A percentile compares a stretch with the other conserved stretches of the same genome.
phyloP scores from a whole-genome alignment of 192 early-diverging fungal genomes.

The Coemansia sp. region DNA sequence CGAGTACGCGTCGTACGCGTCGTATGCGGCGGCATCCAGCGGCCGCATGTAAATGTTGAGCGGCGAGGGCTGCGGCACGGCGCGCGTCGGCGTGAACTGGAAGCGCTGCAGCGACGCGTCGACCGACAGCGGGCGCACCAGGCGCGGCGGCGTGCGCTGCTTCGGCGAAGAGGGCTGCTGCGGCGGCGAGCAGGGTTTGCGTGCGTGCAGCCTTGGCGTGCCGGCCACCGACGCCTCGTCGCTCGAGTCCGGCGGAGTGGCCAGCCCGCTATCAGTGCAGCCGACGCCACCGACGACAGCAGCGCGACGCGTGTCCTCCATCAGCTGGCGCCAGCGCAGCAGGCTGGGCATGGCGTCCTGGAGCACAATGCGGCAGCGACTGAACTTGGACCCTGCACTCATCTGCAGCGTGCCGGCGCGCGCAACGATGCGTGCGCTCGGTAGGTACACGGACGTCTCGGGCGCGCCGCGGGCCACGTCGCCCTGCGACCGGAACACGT shows the following conservation, averaged over 20 bases:
- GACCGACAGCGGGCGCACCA: constrained; percentile 40
- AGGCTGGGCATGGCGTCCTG: constrained; percentile 36
- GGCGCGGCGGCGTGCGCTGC: constrained; percentile 14
- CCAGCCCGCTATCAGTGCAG: constrained; percentile 13
- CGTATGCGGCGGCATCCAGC: constrained; percentile 19
- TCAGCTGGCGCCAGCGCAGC: constrained; percentile 35
- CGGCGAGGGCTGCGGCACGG: background rate
- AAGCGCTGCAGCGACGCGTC: constrained; percentile 12
- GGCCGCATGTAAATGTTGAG: constrained; percentile 35
- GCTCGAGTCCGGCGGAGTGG: constrained; percentile 37
- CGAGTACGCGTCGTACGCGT: constrained; percentile 40
- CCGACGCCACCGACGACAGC: background rate
- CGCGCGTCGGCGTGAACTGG: constrained; percentile 26
- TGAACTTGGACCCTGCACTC: constrained; percentile 35
- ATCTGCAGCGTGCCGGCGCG: constrained; percentile 32
- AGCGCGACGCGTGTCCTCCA: constrained; percentile 25
- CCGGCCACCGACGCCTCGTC: constrained; percentile 22
- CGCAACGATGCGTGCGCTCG: constrained; percentile 25
- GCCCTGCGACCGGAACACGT: constrained; percentile 51
- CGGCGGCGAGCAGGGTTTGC: constrained; percentile 4
- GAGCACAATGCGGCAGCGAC: constrained; percentile 39
- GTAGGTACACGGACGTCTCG: constrained; percentile 44
- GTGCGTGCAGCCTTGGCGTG: too few species aligned
- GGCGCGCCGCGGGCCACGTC: constrained; percentile 45
- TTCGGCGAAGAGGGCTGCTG: background rate